Evolutionary conservation across 2,329 filamentous ascomycete species (phyloP).

Genomic region (Magnaporthales sp.): DNA sequence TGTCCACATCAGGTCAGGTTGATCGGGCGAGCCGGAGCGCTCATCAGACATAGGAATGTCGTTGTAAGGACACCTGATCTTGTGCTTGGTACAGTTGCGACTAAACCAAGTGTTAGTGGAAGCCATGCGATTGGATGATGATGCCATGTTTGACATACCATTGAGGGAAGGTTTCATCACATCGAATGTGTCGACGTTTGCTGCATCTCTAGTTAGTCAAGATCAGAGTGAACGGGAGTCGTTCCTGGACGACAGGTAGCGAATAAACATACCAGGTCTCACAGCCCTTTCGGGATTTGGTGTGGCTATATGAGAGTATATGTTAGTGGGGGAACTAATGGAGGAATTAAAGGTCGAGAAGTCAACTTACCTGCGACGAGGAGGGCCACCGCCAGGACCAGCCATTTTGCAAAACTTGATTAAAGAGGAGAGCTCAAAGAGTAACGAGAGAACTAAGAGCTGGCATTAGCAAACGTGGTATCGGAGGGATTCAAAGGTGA

Average conservation of each 20-base stretch:
- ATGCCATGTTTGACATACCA: slow-evolving; percentile 63
- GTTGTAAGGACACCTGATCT: slow-evolving; percentile 97
- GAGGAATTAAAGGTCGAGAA: slow-evolving; percentile 1
- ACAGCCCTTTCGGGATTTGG: slow-evolving; percentile 97
- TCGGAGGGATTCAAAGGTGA: too few species aligned
- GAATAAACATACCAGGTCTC: slow-evolving; percentile 64
- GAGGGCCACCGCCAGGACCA: slow-evolving; percentile 89
- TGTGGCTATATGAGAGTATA: slow-evolving; percentile 59
- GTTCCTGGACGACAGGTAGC: background rate
- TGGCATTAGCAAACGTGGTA: background rate
- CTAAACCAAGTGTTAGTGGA: slow-evolving; percentile 32
- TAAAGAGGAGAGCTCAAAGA: slow-evolving; percentile 24
- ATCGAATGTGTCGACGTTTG: slow-evolving; percentile 94
- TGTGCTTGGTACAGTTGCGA: slow-evolving; percentile 98
- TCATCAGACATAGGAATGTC: slow-evolving; percentile 65
- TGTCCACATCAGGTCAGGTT: slow-evolving; percentile 72
- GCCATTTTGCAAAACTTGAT: slow-evolving; percentile 56
- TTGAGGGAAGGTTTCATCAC: slow-evolving; percentile 96
- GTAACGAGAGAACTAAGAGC: slow-evolving; percentile 11
- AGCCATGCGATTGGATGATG: background rate
- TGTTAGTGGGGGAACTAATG: slow-evolving; percentile 11
- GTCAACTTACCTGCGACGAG: slow-evolving; percentile 52
- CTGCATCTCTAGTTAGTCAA: slow-evolving; percentile 21
- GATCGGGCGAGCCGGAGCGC: slow-evolving; percentile 50
- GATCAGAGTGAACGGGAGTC: background rate